Base-by-base conservation (phyloP, 345 rosid genomes). In the Boechera stricta region DNA sequence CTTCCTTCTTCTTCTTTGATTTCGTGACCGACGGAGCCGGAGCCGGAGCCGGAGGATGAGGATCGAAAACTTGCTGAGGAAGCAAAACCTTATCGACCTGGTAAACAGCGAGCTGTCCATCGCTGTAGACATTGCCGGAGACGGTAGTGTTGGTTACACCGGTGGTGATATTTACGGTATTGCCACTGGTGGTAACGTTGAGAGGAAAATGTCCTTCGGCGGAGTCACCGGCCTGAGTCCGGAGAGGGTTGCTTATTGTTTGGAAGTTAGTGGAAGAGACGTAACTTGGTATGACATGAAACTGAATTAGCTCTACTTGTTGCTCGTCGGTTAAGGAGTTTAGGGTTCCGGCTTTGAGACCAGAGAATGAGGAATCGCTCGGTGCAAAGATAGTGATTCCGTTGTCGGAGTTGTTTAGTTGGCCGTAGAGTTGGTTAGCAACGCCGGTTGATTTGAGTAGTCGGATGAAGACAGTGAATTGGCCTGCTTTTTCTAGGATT, bases 401-500 rank as follows among this genome's bases (percentile, higher is more conserved):
- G 16, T 82, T 83, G 76, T 85, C 81, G 31, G 86, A 55, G 65
- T 82, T 78, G 78, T 85, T 85, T 52, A 82, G 86, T 69, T 82
- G 84, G 38, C 84, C 80, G 59, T 64, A 36, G 47, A 85, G 84
- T 59, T 80, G 84, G 73, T 51, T 70, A 11, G 80, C 81, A 10
- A 79, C 87, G 21, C 81, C 84, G 58, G 93, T 89, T 44, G 85
- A 68, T 67, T 82, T 84, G 72, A 89, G 80, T 5, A 89, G 87
- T 16, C 87, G 82, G 64, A 85, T 77, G 28, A 89, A 77, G 74
- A 83, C 47, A 6, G 82, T 83, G 82, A 87, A 89, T 24, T 82
- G 85, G 5, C 88, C 86, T 5, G 84, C 84, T 55, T 87, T 87
- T 36, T 86, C 87, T 5, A 89, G 88, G 86, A 88, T 85, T 57